A percentile compares a stretch with the other conserved stretches of the same genome.
Evolutionary conservation across 306 rosid genomes (phyloP).

Genomic region (Cucumis sativus): DNA sequence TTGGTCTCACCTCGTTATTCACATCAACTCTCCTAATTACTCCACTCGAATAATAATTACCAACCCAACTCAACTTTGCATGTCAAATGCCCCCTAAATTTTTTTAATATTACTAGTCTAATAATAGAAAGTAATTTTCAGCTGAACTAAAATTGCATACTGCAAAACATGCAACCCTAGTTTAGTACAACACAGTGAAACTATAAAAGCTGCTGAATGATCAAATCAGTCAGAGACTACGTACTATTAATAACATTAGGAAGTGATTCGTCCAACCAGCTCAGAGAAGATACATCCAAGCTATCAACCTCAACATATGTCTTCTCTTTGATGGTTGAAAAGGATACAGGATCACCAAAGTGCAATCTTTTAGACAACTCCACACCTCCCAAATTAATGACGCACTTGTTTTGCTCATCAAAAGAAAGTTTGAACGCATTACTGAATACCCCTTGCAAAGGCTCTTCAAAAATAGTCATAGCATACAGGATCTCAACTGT

Average conservation of each 20-base stretch:
- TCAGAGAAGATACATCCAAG: slow-evolving; percentile 57
- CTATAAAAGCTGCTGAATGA: neutral
- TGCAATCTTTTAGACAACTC: slow-evolving; percentile 37
- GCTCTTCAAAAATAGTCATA: slow-evolving; percentile 40
- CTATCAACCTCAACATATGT: slow-evolving; percentile 20
- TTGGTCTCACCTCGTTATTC: too few species aligned
- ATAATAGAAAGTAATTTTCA: neutral
- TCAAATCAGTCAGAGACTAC: slow-evolving; percentile 26
- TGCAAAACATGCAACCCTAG: neutral
- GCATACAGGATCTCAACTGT: slow-evolving; percentile 39
- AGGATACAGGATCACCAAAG: slow-evolving; percentile 47
- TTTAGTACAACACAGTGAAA: neutral
- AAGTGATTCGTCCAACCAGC: slow-evolving; percentile 60
- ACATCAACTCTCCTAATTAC: too few species aligned
- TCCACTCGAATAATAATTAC: too few species aligned
- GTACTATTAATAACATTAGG: slow-evolving; percentile 66
- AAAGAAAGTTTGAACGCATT: slow-evolving; percentile 44
- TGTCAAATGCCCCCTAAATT: too few species aligned
- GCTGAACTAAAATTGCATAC: neutral
- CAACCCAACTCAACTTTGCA: too few species aligned
- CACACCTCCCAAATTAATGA: slow-evolving; percentile 22
- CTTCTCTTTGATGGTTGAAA: slow-evolving; percentile 40
- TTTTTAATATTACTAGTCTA: neutral
- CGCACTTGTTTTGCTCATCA: slow-evolving; percentile 28
- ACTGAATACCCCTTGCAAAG: slow-evolving; percentile 26